Base-by-base conservation (phyloP, 306 rosid genomes). In the Inga laurina region DNA sequence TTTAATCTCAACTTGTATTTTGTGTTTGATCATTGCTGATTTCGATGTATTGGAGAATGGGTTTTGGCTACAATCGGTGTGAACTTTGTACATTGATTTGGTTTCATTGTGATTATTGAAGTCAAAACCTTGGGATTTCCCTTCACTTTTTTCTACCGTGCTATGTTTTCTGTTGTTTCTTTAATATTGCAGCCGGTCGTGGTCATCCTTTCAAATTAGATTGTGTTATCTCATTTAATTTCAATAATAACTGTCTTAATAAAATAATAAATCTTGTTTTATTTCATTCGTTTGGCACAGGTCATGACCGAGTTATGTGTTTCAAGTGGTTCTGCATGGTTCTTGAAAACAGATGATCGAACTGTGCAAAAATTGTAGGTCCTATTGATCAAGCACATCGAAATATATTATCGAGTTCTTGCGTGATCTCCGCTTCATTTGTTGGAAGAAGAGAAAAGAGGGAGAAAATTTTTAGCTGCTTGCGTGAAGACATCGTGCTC, bases 271-370 rank as follows among this genome's bases (percentile, higher is more conserved):
- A 0, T 10, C 61, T 67, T 13, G n/a, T 45, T 81, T 75, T 43
- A 15, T 35, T 35, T 80, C 48, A 4, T 24, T 75, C 49, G 59
- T 71, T 48, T 72, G 71, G 56, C 69, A 44, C 97, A 95, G 98
- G 97, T 92, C 35, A 88, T 95, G 91, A 71, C 34, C 72, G 98
- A 95, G 27, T 70, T 95, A n/a, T 95, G 98, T 44, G 80, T 83
- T 65, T 88, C 90, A 69, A 89, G 43, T 56, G 97, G 94, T 74
- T 91, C 97, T 41, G 74, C 80, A 11, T 93, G 98, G 98, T 77
- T 76, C 76, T 84, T 93, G 90, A 93, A 79, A 87, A 89, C 89
- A 27, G 92, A 91, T 4, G 95, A 93, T 44, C 92, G 94, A 66
- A 81, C 71, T 73, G 82, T 70, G 57, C 83, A 86, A 80, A 88